These are phyloP conservation scores for Paspalum notatum DNA, from an alignment of 176 grass and related monocot genomes.

Conservation along the genomic window DNA sequence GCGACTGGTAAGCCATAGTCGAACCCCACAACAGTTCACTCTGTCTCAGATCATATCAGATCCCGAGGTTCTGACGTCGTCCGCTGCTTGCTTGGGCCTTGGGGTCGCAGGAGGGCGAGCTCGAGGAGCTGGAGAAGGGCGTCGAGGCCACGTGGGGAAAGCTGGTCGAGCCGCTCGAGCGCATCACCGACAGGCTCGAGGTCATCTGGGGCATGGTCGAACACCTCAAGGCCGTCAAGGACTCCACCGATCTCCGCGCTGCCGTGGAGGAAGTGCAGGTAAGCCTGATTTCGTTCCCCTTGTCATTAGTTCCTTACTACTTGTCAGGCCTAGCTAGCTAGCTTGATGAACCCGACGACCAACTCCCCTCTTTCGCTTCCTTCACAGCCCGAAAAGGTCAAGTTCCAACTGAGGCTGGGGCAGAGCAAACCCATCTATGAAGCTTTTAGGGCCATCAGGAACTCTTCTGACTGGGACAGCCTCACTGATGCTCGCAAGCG, in stretches of 20 bases:
- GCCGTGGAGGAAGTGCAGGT: conserved; percentile 96
- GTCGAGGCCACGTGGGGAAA: conserved; percentile 79
- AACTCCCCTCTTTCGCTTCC: not conserved
- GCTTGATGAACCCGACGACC: too few species aligned
- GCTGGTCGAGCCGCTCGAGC: conserved; percentile 91
- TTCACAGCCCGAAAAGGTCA: conserved; percentile 92
- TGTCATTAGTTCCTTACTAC: too few species aligned
- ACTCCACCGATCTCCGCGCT: conserved; percentile 74
- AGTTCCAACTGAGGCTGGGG: conserved; percentile 78
- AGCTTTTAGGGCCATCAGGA: conserved; percentile 81
- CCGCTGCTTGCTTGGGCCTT: not conserved
- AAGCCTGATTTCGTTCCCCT: too few species aligned
- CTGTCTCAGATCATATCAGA: not conserved
- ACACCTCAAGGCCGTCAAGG: conserved; percentile 96
- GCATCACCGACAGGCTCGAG: conserved; percentile 75
- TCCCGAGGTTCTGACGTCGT: conserved; percentile 7
- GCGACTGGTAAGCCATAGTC: conserved; percentile 51
- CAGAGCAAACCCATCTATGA: conserved; percentile 94
- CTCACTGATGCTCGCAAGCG: conserved; percentile 84
- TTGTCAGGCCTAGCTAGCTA: too few species aligned
- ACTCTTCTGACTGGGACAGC: conserved; percentile 68
- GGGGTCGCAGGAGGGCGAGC: conserved; percentile 71
- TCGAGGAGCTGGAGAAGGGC: conserved; percentile 77
- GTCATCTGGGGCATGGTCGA: conserved; percentile 83
- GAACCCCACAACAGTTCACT: too few species aligned